Base-by-base conservation (phyloP, 1,139 yeast species). In the Wickerhamiella infanticola region DNA sequence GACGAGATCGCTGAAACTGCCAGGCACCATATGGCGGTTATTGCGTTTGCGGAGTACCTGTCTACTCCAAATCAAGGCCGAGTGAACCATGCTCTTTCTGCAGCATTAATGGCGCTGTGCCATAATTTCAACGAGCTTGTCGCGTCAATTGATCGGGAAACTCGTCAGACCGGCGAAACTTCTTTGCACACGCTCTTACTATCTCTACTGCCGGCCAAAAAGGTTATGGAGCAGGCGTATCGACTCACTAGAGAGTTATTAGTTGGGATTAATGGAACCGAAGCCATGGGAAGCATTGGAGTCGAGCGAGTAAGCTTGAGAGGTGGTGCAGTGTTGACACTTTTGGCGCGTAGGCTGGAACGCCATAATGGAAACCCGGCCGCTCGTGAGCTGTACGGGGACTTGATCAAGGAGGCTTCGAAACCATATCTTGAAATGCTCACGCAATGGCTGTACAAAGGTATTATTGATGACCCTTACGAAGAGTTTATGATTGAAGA, bases 401-500 rank as follows among this genome's bases (percentile, higher is more conserved):
- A 59, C 3, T 55, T 90, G 4, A 73, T 82, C 48, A 73, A 73
- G 41, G 69, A 69, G 11, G 74, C 86, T 1, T 77, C 94, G 39
- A 59, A 55, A 31, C 79, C 78, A 39, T 90, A 85, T 57, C 68
- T 85, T 25, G 55, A 55, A 1, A 81, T 83, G 77, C 67, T 93
- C 23, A 79, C 81, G 53, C 62, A 67, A 29, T 93, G 98, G 98
- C 67, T 90, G 24, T 70, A 73, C 11, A 68, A 72, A 46, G 99
- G 99, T 0, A 68, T 69, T 3, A 69, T 90, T 7, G 72, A 74
- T 51, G 98, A 93, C 56, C 86, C 85, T 0, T 77, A 76, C 56
- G 78, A 79, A 41, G 99, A 93, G 61, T 93, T 93, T 58, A 64
- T 88, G 59, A 75, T 90, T 9, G 72, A 77, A 37, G 67, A 63